Evolutionary conservation across 768 basidiomycete species (phyloP).

Genomic region (Pleurotus cornucopiae): DNA sequence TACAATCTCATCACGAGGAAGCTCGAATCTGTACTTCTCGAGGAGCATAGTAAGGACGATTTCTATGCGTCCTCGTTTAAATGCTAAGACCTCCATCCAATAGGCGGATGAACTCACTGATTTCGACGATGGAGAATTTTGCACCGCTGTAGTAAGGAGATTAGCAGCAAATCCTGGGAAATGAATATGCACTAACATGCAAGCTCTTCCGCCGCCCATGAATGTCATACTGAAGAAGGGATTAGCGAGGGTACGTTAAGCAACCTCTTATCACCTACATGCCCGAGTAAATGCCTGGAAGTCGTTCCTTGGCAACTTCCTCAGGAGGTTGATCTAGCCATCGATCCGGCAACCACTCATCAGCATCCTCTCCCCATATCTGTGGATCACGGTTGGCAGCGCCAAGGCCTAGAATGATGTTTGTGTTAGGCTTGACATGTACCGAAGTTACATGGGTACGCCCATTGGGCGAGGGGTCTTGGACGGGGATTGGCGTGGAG

Average conservation of each 20-base stretch:
- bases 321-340: conserved; percentile 25
- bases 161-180: background rate
- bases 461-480: conserved; percentile 12
- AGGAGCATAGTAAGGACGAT: conserved; percentile 18
- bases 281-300: conserved; percentile 28
- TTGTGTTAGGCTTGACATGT: conserved; percentile 20
- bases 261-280: conserved; percentile 15
- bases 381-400: conserved; percentile 28
- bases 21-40: conserved; percentile 21
- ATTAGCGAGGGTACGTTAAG: conserved; percentile 16
- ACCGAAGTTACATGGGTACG: conserved; percentile 22
- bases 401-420: conserved; percentile 20
- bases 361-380: conserved; percentile 37
- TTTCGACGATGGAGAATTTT: conserved; percentile 34
- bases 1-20: conserved; percentile 21
- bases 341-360: conserved; percentile 39
- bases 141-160: conserved; percentile 20
- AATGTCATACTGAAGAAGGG: conserved; percentile 29
- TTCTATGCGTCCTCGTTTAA: conserved; percentile 11
- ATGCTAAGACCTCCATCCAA: background rate
- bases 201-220: conserved; percentile 26
- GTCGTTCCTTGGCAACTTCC: conserved; percentile 19
- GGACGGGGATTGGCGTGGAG: conserved; percentile 21
- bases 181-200: conserved; percentile 22
- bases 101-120: conserved; percentile 21